Base-by-base conservation (phyloP, 306 rosid species). In the Glycyrrhiza uralensis region DNA sequence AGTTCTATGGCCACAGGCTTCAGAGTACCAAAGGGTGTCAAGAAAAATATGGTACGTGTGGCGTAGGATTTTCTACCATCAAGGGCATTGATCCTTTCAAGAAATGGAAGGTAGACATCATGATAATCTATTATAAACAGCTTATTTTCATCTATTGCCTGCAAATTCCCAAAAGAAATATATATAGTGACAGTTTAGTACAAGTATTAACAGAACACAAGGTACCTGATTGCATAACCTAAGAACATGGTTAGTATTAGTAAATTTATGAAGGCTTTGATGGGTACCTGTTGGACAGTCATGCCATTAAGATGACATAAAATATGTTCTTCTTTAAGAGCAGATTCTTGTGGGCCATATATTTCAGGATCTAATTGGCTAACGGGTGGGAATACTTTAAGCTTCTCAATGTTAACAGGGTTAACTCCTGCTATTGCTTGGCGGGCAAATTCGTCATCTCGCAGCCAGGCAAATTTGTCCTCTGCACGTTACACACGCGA, bases 381-480 rank as follows among this genome's bases (percentile, higher is more conserved):
- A 18, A 73, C 89, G 0, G 99, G 99, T 47, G 99, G 99, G 30
- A 87, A 94, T 57, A 83, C 97, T 68, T 69, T 22, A 33, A 94
- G 86, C 52, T 78, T 89, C 81, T 94, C 96, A 36, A 94, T 91
- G 75, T 19, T 81, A 33, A 89, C 88, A 41, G 99, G 99, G 61
- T 94, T 94, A 32, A 94, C 72, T 61, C 99, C 99, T 3, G 99
- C 99, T 9, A 94, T 54, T 68, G 90, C 91, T 86, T 94, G 92
- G 1, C 99, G 92, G 13, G 76, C 99, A 70, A 94, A 94, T 87
- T 94, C 99, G 56, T 94, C 99, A 46, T 94, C 99, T 83, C 99
- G 66, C 69, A 91, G 47, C 99, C 99, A 94, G 0, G 91, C 89
- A 51, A 87, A 88, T 83, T 81, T 94, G 82, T 94, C 99, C 95